A percentile compares a stretch with the other conserved stretches of the same genome.
These are phyloP conservation scores for Blepharisma japonicum DNA, from an alignment of 73 alveolate genomes.

Conservation along the genomic window DNA sequence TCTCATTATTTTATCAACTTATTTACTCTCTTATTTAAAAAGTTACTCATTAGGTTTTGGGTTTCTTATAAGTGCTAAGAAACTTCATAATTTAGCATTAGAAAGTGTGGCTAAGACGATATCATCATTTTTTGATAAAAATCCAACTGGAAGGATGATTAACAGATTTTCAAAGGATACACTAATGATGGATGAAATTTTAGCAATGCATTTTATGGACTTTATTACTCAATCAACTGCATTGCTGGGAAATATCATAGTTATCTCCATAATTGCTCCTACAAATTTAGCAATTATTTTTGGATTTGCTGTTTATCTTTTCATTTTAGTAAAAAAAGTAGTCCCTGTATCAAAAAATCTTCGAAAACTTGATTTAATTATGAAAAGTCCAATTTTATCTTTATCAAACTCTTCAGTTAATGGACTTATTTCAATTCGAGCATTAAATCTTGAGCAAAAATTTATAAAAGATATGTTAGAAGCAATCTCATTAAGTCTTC, in stretches of 20 bases:
- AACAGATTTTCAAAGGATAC: slow-evolving; percentile 84
- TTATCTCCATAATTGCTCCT: neutral
- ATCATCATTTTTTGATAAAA: slow-evolving; percentile 70
- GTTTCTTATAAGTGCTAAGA: neutral
- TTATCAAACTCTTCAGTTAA: slow-evolving; percentile 73
- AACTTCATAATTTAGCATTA: neutral
- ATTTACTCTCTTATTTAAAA: neutral
- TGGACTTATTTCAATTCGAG: slow-evolving; percentile 87
- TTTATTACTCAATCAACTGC: neutral
- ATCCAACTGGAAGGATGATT: slow-evolving; percentile 86
- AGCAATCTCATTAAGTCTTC: neutral
- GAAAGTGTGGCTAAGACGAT: neutral
- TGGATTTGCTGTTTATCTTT: neutral
- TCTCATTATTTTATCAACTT: neutral
- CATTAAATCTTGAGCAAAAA: slow-evolving; percentile 54
- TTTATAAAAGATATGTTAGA: neutral
- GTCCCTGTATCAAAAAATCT: slow-evolving; percentile 40
- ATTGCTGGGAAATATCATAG: slow-evolving; percentile 46
- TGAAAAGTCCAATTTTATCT: slow-evolving; percentile 84
- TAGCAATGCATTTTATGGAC: too few species aligned
- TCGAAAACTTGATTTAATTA: slow-evolving; percentile 73
- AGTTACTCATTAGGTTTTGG: slow-evolving; percentile 15
- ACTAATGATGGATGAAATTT: slow-evolving; percentile 32
- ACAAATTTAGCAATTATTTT: neutral
- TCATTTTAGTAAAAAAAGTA: neutral